phyloP scores from a whole-genome alignment of 768 basidiomycete species.

The Leccinum variicolor region DNA sequence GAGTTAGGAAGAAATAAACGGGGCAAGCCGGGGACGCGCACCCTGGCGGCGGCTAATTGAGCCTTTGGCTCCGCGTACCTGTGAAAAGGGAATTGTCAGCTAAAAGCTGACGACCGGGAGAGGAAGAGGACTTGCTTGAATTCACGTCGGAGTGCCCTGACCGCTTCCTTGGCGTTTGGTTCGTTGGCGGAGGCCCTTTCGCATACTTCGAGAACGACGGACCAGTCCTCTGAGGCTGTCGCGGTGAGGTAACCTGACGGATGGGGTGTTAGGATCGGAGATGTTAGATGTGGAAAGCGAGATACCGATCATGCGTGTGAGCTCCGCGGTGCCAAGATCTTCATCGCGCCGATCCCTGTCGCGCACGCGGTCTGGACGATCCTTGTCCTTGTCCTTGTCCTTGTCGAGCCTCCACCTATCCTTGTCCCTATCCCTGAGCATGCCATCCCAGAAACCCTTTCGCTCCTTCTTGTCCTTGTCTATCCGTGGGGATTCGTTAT shows the following conservation, averaged over 20 bases:
- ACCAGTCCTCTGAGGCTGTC: slow-evolving; percentile 79
- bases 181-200: slow-evolving; percentile 77
- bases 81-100: not conserved
- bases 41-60: slow-evolving; percentile 74
- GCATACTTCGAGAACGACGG: slow-evolving; percentile 79
- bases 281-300: not conserved
- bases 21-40: slow-evolving; percentile 32
- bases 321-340: slow-evolving; percentile 48
- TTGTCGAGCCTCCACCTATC: slow-evolving; percentile 30
- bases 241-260: slow-evolving; percentile 66
- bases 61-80: slow-evolving; percentile 75
- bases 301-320: slow-evolving; percentile 72
- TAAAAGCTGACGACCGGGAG: slow-evolving; percentile 6
- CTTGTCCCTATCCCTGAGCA: slow-evolving; percentile 33
- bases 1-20: slow-evolving; percentile 1
- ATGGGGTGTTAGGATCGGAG: not conserved
- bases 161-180: slow-evolving; percentile 76
- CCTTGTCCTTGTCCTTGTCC: slow-evolving; percentile 34
- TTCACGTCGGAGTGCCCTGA: slow-evolving; percentile 75
- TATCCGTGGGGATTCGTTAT: slow-evolving; percentile 25
- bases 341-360: slow-evolving; percentile 34
- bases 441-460: slow-evolving; percentile 52
- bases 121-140: slow-evolving; percentile 59
- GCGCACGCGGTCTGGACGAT: slow-evolving; percentile 29
- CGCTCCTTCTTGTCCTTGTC: slow-evolving; percentile 48